Evolutionary conservation across 2,329 filamentous ascomycete genomes (phyloP), one percentile per base, ranked within the genome.

Genomic region (Graphium sp.): DNA sequence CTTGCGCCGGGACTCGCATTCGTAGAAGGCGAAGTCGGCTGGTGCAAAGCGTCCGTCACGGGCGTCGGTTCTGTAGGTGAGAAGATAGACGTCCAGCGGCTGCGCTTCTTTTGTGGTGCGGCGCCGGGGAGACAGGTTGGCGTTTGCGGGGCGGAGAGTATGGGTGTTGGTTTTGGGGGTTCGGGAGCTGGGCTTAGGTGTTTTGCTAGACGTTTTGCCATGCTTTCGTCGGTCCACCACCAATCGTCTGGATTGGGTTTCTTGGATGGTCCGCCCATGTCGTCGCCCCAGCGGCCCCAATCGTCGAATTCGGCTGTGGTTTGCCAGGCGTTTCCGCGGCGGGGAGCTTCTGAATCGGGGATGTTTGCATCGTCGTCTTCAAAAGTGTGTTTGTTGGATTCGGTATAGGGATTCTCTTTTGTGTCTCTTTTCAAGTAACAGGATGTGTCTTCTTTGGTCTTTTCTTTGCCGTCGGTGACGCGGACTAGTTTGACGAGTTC

Each of bases 221-320:
- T 52, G 3, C 40, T 43, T 32, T 58, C 58, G 26, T 66, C 58
- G 2, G 35, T 37, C 53, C 58, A 67, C 60, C 61, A 67, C 32
- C 55, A 48, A 4, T 36, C 27, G 7, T 34, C 33, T 3, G 26
- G 19, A 15, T 30, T 19, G 1, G n/a, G 18, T 4, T 35, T 28
- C 5, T 26, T 12, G 3, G 30, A 4, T 1, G 33, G 20, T 3
- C 28, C 31, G 4, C 26, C 12, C 1, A 22, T 28, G 5, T 42
- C 32, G 5, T 50, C 46, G 5, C 43, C 47, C 41, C 50, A 62
- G 13, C 58, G 45, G 1, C 58, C 58, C 58, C 58, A 62, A 14
- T 58, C 59, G 25, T 52, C 53, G 25, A 62, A 62, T 3, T 49
- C 49, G 17, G 30, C 36, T 6, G 22, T n/a, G n/a, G 12, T 15